Conservation (phyloP, 2,329 filamentous ascomycete species). For the Sporothrix euskadiensis region DNA sequence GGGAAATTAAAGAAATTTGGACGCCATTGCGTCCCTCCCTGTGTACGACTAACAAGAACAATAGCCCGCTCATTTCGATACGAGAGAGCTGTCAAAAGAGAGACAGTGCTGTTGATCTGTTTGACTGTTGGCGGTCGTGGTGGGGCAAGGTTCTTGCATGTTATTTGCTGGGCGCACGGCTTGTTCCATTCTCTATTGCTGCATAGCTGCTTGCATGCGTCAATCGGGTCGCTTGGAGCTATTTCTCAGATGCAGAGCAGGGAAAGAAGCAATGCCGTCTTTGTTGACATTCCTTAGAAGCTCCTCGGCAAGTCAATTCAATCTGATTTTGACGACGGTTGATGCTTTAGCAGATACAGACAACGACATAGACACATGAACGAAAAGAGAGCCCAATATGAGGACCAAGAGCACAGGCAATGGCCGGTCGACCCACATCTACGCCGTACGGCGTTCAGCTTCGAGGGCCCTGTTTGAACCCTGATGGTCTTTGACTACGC, state of each 20-base stretch:
- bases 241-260: neutral
- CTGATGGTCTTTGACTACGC: neutral
- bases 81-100: conserved; percentile 10
- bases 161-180: neutral
- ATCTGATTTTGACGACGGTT: too few relatives aligned
- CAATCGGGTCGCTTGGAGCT: neutral
- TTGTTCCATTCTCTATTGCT: neutral
- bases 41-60: neutral
- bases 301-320: neutral
- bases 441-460: neutral
- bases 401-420: neutral
- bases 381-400: neutral
- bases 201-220: neutral
- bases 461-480: neutral
- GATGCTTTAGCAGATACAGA: too few relatives aligned
- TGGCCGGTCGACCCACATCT: conserved; percentile 23
- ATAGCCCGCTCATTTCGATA: neutral
- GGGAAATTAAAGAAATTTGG: conserved; percentile 12
- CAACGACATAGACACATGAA: neutral
- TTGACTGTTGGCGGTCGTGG: neutral
- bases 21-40: neutral
- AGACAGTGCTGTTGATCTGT: neutral
- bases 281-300: neutral
- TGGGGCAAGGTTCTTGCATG: neutral
- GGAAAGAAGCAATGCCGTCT: neutral